phyloP scores from a whole-genome alignment of 768 basidiomycete genomes.

The Lactarius sanguifluus region DNA sequence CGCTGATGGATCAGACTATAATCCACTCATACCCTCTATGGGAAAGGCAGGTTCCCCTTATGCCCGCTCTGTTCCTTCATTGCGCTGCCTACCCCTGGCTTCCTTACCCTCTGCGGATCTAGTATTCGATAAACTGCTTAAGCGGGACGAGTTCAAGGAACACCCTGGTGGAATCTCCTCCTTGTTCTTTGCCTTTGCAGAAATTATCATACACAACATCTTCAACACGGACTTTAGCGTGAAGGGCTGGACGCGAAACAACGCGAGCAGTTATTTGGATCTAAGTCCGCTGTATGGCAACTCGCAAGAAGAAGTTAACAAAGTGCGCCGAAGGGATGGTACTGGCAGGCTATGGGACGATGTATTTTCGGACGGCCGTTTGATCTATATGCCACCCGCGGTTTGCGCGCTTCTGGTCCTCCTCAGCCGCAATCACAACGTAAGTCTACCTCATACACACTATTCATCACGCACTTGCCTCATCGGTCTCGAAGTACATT shows the following conservation, averaged over 20 bases:
- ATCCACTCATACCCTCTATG: constrained; percentile 35
- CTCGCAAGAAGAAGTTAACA: constrained; percentile 44
- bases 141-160: constrained; percentile 36
- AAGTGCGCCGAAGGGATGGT: constrained; percentile 62
- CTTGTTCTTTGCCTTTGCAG: constrained; percentile 77
- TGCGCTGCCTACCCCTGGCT: constrained; percentile 41
- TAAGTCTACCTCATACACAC: constrained; percentile 34
- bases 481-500: constrained; percentile 50
- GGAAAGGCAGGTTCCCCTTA: constrained; percentile 41
- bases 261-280: constrained; percentile 73
- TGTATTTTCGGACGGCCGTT: constrained; percentile 62
- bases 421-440: constrained; percentile 73
- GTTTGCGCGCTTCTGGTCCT: constrained; percentile 66
- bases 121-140: constrained; percentile 70
- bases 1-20: constrained; percentile 42
- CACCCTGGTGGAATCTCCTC: constrained; percentile 60
- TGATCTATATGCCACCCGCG: constrained; percentile 73
- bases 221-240: constrained; percentile 53
- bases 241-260: constrained; percentile 53
- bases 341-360: constrained; percentile 67
- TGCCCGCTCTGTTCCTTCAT: constrained; percentile 62
- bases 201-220: constrained; percentile 70
- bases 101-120: constrained; percentile 63
- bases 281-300: constrained; percentile 72
- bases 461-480: neutral